A percentile compares a stretch with the other conserved stretches of the same genome.
Evolutionary conservation across 371 early-diverging fungal species (phyloP).

Genomic region (Mucor plumbeus): DNA sequence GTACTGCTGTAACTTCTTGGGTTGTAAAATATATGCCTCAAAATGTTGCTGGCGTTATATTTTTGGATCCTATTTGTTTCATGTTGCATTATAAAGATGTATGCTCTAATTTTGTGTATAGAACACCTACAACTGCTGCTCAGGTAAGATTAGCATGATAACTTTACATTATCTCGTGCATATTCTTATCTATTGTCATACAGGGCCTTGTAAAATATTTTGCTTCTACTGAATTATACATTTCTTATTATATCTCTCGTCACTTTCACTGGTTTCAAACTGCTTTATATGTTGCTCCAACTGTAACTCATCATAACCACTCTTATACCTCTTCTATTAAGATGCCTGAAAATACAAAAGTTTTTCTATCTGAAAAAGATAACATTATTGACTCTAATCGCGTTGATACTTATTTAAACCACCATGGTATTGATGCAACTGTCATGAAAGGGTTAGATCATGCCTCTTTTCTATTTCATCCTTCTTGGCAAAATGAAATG

Average conservation of each 20-base stretch:
- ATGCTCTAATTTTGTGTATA: slow-evolving; percentile 71
- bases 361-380: slow-evolving; percentile 57
- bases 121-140: slow-evolving; percentile 64
- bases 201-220: slow-evolving; percentile 66
- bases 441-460: slow-evolving; percentile 62
- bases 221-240: slow-evolving; percentile 72
- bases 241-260: slow-evolving; percentile 67
- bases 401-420: slow-evolving; percentile 50
- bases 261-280: slow-evolving; percentile 73
- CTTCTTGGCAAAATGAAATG: slow-evolving; percentile 47
- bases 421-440: slow-evolving; percentile 45
- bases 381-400: slow-evolving; percentile 55
- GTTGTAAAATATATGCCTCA: slow-evolving; percentile 50
- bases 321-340: slow-evolving; percentile 22
- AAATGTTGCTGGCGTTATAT: slow-evolving; percentile 55
- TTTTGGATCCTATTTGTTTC: slow-evolving; percentile 76
- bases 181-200: neutral
- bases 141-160: slow-evolving; percentile 38
- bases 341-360: slow-evolving; percentile 39
- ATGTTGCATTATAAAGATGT: slow-evolving; percentile 69
- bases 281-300: slow-evolving; percentile 51
- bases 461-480: slow-evolving; percentile 54
- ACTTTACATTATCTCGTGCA: neutral
- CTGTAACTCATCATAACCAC: slow-evolving; percentile 19
- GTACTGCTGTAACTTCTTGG: slow-evolving; percentile 65